Base-by-base conservation (phyloP, 306 rosid species). In the Herpetospermum pedunculosum region DNA sequence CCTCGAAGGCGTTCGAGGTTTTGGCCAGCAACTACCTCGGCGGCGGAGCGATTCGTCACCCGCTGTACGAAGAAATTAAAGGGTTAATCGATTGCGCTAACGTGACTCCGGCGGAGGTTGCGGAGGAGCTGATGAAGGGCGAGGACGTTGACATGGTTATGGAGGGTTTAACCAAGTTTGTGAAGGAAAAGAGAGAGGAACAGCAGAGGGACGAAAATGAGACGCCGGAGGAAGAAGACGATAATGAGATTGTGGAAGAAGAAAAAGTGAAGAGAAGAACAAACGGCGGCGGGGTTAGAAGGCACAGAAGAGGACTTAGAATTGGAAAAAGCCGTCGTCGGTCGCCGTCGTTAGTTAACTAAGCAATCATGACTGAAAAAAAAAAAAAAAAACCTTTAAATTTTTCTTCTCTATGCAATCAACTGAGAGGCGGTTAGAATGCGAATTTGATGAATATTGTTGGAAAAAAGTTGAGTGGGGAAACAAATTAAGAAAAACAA, bases 91-190 rank as follows among this genome's bases (percentile, higher is more conserved):
- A 79, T 8, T 60, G 44, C 49, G 43, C 23, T 0, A 35, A 85
- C 7, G 84, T 78, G 23, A 84, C 85, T 25, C 90, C 89, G 37
- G 96, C 88, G 0, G 85, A 78, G 14, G 85, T 86, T n/a, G 87
- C 81, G 0, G 92, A 80, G 73, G 82, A 87, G 35, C 68, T 89
- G 3, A 74, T 89, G 83, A 89, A 85, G 80, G 23, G 46, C 10
- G 89, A 87, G n/a, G 85, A 85, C 48, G 59, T 80, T 11, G 46
- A 81, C 1, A 72, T 41, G 11, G 77, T 75, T 69, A 71, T 84
- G 7, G 34, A 75, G 25, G 81, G 10, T 32, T 75, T 88, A 11
- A 10, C 52, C n/a, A 41, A 76, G 38, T 80, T 83, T 28, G 81
- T 88, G 65, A 13, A 65, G n/a, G 23, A 71, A 0, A 79, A 50